These are phyloP conservation scores for Monascus ruber DNA, from an alignment of 2,329 filamentous ascomycete species.

Conservation along the genomic window DNA sequence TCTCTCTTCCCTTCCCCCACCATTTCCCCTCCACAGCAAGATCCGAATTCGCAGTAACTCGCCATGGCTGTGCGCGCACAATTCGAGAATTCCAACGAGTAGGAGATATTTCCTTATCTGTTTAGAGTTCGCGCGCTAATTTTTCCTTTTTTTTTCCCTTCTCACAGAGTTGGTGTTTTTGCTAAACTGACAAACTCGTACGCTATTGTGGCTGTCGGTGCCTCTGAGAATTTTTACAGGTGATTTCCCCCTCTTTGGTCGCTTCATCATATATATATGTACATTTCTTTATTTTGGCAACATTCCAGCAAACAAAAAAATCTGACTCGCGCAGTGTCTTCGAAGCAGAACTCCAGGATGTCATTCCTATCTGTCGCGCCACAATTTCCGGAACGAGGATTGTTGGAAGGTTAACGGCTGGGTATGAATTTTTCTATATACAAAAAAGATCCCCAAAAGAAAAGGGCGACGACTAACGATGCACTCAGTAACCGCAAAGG, in stretches of 20 bases:
- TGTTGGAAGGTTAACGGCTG: conserved; percentile 87
- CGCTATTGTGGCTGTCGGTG: conserved; percentile 84
- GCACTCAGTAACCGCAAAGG: conserved; percentile 74
- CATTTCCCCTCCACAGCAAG: neutral
- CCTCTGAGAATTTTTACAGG: conserved; percentile 98
- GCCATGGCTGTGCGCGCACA: conserved; percentile 38
- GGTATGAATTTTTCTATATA: conserved; percentile 40
- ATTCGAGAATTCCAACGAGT: conserved; percentile 43
- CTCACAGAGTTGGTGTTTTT: conserved; percentile 81
- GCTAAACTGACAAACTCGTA: conserved; percentile 94
- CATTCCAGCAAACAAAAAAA: too few species aligned
- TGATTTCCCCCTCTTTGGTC: conserved; percentile 17
- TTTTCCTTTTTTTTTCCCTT: neutral
- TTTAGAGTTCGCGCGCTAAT: too few species aligned
- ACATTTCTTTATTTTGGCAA: too few species aligned
- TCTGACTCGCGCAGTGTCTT: conserved; percentile 55
- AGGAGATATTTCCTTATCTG: too few species aligned
- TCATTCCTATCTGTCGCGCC: conserved; percentile 91
- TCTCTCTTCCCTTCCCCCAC: neutral
- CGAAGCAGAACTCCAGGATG: conserved; percentile 92
- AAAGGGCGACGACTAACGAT: conserved; percentile 1
- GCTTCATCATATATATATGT: too few species aligned
- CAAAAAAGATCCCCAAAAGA: neutral
- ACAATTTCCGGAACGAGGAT: conserved; percentile 96
- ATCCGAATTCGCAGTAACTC: neutral